Base-by-base conservation (phyloP, 2,329 filamentous ascomycete genomes). In the Rhytidhysteron rufulum region DNA sequence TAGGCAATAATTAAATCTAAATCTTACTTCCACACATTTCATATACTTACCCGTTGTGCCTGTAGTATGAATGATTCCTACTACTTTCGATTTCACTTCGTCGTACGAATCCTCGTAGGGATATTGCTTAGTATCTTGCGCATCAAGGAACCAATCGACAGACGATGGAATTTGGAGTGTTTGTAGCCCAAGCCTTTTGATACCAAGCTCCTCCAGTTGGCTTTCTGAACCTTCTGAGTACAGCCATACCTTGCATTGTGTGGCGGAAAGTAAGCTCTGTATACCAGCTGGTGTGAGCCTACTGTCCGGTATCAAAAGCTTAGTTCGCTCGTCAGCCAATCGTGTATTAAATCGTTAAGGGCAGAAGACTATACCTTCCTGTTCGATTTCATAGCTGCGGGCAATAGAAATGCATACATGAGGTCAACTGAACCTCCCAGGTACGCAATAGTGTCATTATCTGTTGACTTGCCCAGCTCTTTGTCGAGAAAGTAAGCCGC, bases 11-110 rank as follows among this genome's bases (percentile, higher is more conserved):
- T n/a, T n/a, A n/a, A n/a, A n/a, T n/a, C n/a, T n/a, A n/a, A n/a
- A n/a, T n/a, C n/a, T n/a, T n/a, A n/a, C n/a, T n/a, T n/a, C n/a
- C n/a, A n/a, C n/a, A n/a, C n/a, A n/a, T 20, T 9, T 20, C 9
- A 5, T 11, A 19, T 16, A 9, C 17, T 20, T 40, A 49, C 49
- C 45, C 11, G 51, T 53, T 4, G 48, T 54, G 4, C 49, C 49
- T 13, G 49, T 49, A 10, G 48, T 53, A 24, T 54, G 49, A 13
- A 53, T 49, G 17, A 54, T 44, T 15, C 48, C 16, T 6, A 53
- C 40, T 7, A 40, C 41, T 30, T 53, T 46, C 16, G 36, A 41
- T 22, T 45, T 44, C 3, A 36, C 42, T 19, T 54, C 43, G 15
- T 42, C 44, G 22, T 40, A 53, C 2, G 41, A 48, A 37, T 51